Evolutionary conservation across 345 rosid species (phyloP).

Genomic region (Rhizophora mangle): DNA sequence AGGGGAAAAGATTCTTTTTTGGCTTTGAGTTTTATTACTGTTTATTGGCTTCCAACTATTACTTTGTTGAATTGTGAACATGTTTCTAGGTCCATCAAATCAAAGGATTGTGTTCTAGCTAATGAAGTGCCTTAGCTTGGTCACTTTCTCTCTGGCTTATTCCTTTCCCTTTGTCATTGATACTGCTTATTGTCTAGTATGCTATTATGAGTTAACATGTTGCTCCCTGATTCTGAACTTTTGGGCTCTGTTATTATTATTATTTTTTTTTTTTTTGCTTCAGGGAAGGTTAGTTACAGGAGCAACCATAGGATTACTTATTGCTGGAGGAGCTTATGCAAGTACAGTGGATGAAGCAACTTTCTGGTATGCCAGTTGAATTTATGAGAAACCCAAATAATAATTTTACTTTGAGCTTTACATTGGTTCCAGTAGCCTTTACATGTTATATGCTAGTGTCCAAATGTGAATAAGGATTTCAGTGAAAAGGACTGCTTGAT

Average conservation of each 20-base stretch:
- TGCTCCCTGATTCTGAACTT: neutral
- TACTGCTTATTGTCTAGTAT: neutral
- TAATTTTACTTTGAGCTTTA: neutral
- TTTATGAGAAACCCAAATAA: constrained; percentile 3
- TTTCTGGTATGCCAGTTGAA: constrained; percentile 62
- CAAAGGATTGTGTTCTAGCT: too few species aligned
- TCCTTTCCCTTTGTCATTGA: neutral
- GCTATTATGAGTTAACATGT: neutral
- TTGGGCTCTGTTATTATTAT: neutral
- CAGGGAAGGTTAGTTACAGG: constrained; percentile 89
- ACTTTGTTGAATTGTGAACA: too few species aligned
- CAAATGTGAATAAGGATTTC: neutral
- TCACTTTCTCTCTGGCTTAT: too few species aligned
- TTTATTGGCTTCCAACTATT: too few species aligned
- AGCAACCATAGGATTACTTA: constrained; percentile 71
- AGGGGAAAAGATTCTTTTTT: too few species aligned
- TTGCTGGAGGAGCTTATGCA: constrained; percentile 92
- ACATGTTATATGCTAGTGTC: neutral
- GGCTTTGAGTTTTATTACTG: too few species aligned
- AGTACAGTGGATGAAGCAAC: constrained; percentile 98
- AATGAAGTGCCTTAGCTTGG: too few species aligned
- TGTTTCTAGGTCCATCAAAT: too few species aligned
- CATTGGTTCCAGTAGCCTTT: neutral
- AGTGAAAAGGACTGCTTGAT: neutral
- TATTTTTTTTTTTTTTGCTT: constrained; percentile 7